Evolutionary conservation across 352 stramenopile genomes (phyloP), one percentile per base, ranked within the genome.

Genomic region (Hyaloperonospora brassicae): DNA sequence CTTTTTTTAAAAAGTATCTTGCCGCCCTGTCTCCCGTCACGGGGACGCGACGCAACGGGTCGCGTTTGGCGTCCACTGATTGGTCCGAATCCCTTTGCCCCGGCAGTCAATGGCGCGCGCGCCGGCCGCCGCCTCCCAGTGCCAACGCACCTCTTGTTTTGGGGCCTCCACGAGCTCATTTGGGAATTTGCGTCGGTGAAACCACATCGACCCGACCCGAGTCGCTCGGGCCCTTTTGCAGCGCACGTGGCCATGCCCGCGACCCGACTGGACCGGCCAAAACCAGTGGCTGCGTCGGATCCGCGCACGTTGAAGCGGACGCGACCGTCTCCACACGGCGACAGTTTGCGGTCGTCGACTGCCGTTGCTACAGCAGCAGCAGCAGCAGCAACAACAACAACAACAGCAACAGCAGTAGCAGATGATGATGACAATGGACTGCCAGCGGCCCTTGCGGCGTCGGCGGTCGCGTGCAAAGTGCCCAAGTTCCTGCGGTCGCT

Each of bases 401-500:
- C 17, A 17, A 9, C 4, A 57, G 43, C 8, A 10, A 11, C 9
- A 14, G 13, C 17, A 38, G 25, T 14, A 13, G 7, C 31, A 14
- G 27, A 6, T 6, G 13, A 5, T 44, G 38, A 52, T 17, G 52
- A 45, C 13, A 41, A 1, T 1, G 55, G 31, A 6, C 44, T 55
- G 11, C 34, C 58, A 8, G 44, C 48, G 11, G 38, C 44, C 12
- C 5, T 61, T 36, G 38, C 55, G 0, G 27, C 49, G 11, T 39
- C 64, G 0, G 45, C 55, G 1, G 34, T 61, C 31, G 50, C 62
- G 4, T 81, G 71, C 61, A 88, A 88, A 49, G 73, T 91, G 34
- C 83, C 82, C 59, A 89, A 90, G 65, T 93, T 93, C 54, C 61
- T 93, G 34, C 73, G 80, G 1, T 88, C 78, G 47, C 70, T 93